A percentile compares a stretch with the other conserved stretches of the same genome.
Conservation (phyloP, 768 basidiomycete species). For the Leccinellum rugosiceps region DNA sequence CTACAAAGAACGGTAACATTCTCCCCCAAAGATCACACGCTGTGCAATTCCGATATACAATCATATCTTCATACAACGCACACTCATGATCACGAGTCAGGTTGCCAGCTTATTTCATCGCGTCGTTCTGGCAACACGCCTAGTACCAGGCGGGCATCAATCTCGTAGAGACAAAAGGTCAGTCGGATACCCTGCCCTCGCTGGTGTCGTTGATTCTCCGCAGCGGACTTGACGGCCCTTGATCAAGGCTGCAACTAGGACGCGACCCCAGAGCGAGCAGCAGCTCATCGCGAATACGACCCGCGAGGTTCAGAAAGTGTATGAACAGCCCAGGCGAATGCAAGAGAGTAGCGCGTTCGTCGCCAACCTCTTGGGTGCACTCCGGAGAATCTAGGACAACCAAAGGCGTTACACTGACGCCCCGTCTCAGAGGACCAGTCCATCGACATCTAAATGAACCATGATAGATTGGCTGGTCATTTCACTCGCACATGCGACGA, state of each 20-base stretch:
- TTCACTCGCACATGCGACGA: neutral
- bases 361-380: conserved; percentile 37
- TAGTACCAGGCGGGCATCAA: too few species aligned
- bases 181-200: too few species aligned
- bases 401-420: neutral
- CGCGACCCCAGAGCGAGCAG: conserved; percentile 40
- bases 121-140: too few species aligned
- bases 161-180: too few species aligned
- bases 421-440: too few species aligned
- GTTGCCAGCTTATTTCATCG: too few species aligned
- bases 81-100: too few species aligned
- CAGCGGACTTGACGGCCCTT: conserved; percentile 50
- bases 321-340: conserved; percentile 49
- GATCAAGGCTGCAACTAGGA: conserved; percentile 40
- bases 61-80: too few species aligned
- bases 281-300: conserved; percentile 43
- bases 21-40: neutral
- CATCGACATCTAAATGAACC: neutral
- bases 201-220: too few species aligned
- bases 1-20: neutral
- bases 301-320: conserved; percentile 41
- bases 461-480: neutral
- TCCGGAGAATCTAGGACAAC: conserved; percentile 22
- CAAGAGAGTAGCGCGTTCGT: conserved; percentile 58
- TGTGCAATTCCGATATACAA: too few species aligned